Conservation (phyloP, 2,329 filamentous ascomycete species). For the Chrysoporthe cubensis region DNA sequence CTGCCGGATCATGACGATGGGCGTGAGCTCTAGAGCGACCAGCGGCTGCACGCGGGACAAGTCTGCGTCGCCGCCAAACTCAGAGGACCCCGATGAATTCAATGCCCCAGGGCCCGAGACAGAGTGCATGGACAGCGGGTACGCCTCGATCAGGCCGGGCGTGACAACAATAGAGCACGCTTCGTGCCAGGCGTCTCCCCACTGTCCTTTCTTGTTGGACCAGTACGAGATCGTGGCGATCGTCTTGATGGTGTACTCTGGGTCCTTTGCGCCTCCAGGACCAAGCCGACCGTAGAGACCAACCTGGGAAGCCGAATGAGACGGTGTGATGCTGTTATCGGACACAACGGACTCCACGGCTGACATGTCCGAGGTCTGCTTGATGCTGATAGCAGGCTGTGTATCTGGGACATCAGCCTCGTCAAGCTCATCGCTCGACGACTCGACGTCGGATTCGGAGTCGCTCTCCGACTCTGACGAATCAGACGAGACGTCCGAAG, state of each 20-base stretch:
- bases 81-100: slow-evolving; percentile 40
- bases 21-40: slow-evolving; percentile 82
- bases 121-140: slow-evolving; percentile 45
- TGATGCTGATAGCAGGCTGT: slow-evolving; percentile 62
- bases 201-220: slow-evolving; percentile 62
- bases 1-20: slow-evolving; percentile 84
- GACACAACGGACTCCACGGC: slow-evolving; percentile 48
- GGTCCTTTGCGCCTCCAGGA: slow-evolving; percentile 58
- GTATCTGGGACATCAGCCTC: slow-evolving; percentile 64
- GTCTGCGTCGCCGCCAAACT: slow-evolving; percentile 36
- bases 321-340: slow-evolving; percentile 71
- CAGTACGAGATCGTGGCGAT: slow-evolving; percentile 64
- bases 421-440: slow-evolving; percentile 61
- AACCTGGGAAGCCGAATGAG: slow-evolving; percentile 80
- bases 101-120: slow-evolving; percentile 37
- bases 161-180: slow-evolving; percentile 60
- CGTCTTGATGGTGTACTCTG: slow-evolving; percentile 50
- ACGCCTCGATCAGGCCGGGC: slow-evolving; percentile 63
- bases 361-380: slow-evolving; percentile 40
- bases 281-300: slow-evolving; percentile 38
- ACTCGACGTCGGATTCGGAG: slow-evolving; percentile 54
- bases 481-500: slow-evolving; percentile 70
- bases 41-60: slow-evolving; percentile 48
- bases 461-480: slow-evolving; percentile 63
- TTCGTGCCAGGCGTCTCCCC: slow-evolving; percentile 61